Conservation (phyloP, 768 basidiomycete genomes). For the Mrakia gelida region DNA sequence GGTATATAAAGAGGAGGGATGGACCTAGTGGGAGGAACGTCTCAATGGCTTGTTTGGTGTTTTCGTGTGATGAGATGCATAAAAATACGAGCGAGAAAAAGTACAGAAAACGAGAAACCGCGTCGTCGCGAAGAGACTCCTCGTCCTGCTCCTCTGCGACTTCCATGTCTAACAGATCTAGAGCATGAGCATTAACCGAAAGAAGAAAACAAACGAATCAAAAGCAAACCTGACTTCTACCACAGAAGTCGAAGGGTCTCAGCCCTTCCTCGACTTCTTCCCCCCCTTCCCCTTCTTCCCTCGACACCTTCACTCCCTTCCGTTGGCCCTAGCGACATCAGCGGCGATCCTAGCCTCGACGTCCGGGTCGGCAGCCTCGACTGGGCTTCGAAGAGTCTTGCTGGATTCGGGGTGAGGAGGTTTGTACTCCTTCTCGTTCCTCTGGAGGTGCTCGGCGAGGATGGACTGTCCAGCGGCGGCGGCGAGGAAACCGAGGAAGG, state of each 20-base stretch:
- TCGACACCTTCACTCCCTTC: background rate
- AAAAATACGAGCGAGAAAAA: background rate
- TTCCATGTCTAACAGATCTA: background rate
- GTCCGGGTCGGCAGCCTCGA: background rate
- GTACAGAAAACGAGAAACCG: background rate
- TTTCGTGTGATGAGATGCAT: slow-evolving; percentile 1
- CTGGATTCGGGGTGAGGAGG: slow-evolving; percentile 44
- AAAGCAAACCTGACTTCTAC: background rate
- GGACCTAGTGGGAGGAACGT: slow-evolving; percentile 4
- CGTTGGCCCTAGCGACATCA: slow-evolving; percentile 1
- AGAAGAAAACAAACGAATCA: background rate
- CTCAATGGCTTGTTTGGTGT: background rate
- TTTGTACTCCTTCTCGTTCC: slow-evolving; percentile 53
- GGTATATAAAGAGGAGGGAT: background rate
- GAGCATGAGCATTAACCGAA: slow-evolving; percentile 17
- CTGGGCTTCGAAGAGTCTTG: slow-evolving; percentile 27
- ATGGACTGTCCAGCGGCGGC: slow-evolving; percentile 60
- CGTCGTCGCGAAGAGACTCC: background rate
- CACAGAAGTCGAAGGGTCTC: background rate
- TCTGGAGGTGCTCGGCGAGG: slow-evolving; percentile 65
- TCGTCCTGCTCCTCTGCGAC: background rate
- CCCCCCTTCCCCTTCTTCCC: background rate
- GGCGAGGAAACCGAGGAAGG: slow-evolving; percentile 92
- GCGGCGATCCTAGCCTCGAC: slow-evolving; percentile 8
- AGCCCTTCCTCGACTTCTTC: background rate